A percentile compares a stretch with the other conserved stretches of the same genome.
Evolutionary conservation across 169 alveolate genomes (phyloP).

Genomic region (Theileria equi): DNA sequence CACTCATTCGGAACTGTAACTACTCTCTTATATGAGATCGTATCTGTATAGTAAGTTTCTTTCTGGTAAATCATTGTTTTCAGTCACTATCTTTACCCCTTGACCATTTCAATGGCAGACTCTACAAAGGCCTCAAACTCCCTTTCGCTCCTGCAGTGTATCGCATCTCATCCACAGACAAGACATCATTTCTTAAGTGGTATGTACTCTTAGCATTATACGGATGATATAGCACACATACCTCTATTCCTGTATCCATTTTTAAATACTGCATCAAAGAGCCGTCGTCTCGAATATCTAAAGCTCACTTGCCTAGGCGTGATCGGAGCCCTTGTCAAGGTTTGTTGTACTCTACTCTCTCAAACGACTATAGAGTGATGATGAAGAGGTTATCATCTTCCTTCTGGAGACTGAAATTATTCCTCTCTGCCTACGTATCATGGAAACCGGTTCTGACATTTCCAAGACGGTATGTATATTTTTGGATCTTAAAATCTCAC

Average conservation of each 20-base stretch:
- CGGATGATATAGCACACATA: constrained; percentile 89
- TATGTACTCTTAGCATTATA: background rate
- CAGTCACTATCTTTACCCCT: constrained; percentile 87
- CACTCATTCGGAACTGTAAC: constrained; percentile 96
- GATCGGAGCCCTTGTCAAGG: constrained; percentile 99
- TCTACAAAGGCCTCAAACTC: constrained; percentile 97
- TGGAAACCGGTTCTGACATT: constrained; percentile 98
- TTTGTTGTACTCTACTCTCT: constrained; percentile 6
- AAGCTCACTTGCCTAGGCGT: constrained; percentile 98
- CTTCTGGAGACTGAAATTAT: constrained; percentile 95
- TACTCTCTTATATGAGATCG: constrained; percentile 92
- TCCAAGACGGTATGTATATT: constrained; percentile 86
- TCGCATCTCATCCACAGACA: constrained; percentile 97
- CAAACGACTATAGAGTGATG: constrained; percentile 76
- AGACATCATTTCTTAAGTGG: constrained; percentile 91
- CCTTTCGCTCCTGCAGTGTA: constrained; percentile 96
- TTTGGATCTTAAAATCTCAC: background rate
- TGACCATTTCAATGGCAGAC: constrained; percentile 87
- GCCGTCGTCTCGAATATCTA: constrained; percentile 95
- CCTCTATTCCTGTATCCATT: constrained; percentile 97
- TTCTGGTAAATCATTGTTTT: background rate
- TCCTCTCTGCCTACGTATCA: constrained; percentile 96
- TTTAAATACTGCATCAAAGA: constrained; percentile 91
- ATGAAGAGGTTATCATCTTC: constrained; percentile 94
- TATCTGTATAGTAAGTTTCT: constrained; percentile 69